Conservation (phyloP, 805 yeast species). For the Saturnispora mendoncae region DNA sequence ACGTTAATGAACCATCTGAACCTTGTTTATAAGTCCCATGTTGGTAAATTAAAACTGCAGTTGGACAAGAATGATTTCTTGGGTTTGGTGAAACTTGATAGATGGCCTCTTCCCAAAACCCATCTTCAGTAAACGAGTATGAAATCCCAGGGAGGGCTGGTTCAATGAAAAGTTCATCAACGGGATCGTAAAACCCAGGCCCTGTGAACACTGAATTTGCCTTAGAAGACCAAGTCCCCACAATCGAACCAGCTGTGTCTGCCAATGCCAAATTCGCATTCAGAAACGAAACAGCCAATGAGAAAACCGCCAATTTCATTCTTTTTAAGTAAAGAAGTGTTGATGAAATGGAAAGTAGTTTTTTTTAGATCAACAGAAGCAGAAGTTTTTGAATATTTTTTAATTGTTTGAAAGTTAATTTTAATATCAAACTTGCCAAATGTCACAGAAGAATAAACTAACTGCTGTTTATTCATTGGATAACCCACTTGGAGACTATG, state of each 20-base stretch:
- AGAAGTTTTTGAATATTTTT: too few relatives aligned
- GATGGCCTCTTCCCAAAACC: conserved; percentile 81
- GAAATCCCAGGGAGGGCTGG: conserved; percentile 95
- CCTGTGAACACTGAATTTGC: conserved; percentile 94
- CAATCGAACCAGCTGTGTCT: conserved; percentile 28
- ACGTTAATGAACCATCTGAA: conserved; percentile 55
- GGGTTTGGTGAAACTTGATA: conserved; percentile 73
- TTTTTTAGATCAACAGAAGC: too few relatives aligned
- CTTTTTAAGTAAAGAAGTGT: too few relatives aligned
- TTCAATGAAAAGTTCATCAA: conserved; percentile 87
- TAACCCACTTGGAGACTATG: too few relatives aligned
- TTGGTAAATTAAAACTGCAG: conserved; percentile 76
- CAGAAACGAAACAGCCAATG: neutral
- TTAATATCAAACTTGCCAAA: too few relatives aligned
- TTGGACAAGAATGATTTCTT: conserved; percentile 68
- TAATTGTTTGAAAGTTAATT: too few relatives aligned
- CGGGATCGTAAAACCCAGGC: conserved; percentile 92
- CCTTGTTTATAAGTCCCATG: conserved; percentile 72
- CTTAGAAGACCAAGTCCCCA: conserved; percentile 94
- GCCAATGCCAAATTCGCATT: conserved; percentile 3
- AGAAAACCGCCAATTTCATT: neutral
- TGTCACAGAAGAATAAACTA: too few relatives aligned
- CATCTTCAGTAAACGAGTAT: conserved; percentile 88
- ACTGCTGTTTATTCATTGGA: too few relatives aligned
- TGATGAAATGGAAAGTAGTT: too few relatives aligned